Evolutionary conservation across 1,139 yeast species (phyloP).

Genomic region (Trichomonascaceae sp.): DNA sequence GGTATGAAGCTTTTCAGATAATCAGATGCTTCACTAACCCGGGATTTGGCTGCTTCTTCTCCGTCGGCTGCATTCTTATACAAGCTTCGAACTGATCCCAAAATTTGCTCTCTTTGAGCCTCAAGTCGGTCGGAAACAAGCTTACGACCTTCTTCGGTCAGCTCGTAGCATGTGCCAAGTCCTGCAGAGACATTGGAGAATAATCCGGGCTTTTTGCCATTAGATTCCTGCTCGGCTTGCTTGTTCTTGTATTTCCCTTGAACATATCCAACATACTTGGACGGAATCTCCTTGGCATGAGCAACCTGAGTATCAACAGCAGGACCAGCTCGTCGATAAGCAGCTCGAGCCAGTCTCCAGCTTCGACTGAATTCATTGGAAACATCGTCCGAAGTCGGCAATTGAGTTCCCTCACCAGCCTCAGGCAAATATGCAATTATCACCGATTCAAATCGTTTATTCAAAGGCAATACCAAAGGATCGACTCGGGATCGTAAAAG

Average conservation of each 20-base stretch:
- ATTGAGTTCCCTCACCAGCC: constrained; percentile 32
- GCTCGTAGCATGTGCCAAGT: constrained; percentile 21
- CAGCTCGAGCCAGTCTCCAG: constrained; percentile 28
- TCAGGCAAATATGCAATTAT: constrained; percentile 44
- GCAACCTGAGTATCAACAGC: constrained; percentile 26
- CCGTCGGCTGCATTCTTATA: constrained; percentile 5
- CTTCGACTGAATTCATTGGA: constrained; percentile 31
- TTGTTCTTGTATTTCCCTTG: constrained; percentile 23
- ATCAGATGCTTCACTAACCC: constrained; percentile 8
- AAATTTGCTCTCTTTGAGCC: constrained; percentile 4
- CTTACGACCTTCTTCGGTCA: constrained; percentile 17
- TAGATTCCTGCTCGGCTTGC: constrained; percentile 20
- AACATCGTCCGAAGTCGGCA: constrained; percentile 32
- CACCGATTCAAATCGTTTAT: constrained; percentile 44
- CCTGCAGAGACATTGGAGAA: constrained; percentile 15
- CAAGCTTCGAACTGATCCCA: not conserved
- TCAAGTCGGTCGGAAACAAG: constrained; percentile 9
- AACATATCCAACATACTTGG: constrained; percentile 24
- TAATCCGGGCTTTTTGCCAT: constrained; percentile 7
- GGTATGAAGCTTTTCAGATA: constrained; percentile 9
- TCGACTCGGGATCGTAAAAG: constrained; percentile 55
- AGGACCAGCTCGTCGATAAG: constrained; percentile 32
- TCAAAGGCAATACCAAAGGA: constrained; percentile 57
- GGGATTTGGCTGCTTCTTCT: constrained; percentile 7
- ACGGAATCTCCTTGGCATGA: constrained; percentile 21